phyloP scores from a whole-genome alignment of 306 rosid species.

The Lupinus albus region DNA sequence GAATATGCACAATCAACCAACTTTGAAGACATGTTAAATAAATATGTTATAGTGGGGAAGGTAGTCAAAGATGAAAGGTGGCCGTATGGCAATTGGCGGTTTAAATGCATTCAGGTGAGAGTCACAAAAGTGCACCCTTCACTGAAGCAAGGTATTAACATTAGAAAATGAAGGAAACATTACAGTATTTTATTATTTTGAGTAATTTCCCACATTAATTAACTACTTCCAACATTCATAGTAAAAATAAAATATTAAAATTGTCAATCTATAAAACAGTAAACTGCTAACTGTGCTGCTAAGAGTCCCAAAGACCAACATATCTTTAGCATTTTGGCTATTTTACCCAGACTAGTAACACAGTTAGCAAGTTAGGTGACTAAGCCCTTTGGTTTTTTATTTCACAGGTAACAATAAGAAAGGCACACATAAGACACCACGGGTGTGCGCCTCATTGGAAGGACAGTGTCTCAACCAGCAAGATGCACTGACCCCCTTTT shows the following conservation, averaged over 20 bases:
- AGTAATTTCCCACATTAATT: slow-evolving; percentile 8
- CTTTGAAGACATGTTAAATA: neutral
- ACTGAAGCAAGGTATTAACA: slow-evolving; percentile 1
- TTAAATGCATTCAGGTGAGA: neutral
- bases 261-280: slow-evolving; percentile 16
- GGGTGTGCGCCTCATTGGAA: neutral
- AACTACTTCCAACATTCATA: slow-evolving; percentile 2
- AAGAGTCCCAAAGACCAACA: neutral
- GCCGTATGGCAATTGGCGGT: neutral
- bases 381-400: neutral
- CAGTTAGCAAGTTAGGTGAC: neutral
- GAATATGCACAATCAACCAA: neutral
- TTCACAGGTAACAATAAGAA: neutral
- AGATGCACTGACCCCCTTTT: slow-evolving; percentile 4
- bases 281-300: neutral
- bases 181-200: slow-evolving; percentile 1
- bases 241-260: neutral
- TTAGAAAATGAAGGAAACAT: neutral
- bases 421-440: neutral
- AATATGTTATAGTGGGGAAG: neutral
- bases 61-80: neutral
- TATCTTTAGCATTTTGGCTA: neutral
- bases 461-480: slow-evolving; percentile 10
- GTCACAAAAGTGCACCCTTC: slow-evolving; percentile 16
- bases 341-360: slow-evolving; percentile 10